Percentiles rank a stretch among this genome's conserved stretches.
Conservation (phyloP, 495 filamentous ascomycete genomes). For the Aspergillus haitiensis region DNA sequence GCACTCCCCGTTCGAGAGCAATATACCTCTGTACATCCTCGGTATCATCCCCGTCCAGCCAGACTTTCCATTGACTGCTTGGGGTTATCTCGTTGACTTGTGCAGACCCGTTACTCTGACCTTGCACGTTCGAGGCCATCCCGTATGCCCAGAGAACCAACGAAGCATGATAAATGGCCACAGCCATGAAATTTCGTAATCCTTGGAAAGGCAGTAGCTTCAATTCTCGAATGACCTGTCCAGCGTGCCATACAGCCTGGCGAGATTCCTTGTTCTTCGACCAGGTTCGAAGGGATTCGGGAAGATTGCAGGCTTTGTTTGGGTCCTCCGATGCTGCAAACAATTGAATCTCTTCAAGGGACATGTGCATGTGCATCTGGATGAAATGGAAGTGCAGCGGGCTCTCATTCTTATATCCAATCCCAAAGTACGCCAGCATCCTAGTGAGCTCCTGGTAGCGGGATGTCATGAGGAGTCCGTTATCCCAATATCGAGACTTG, state of each 20-base stretch:
- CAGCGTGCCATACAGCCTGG: not conserved
- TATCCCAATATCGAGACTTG: not conserved
- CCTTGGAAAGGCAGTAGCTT: not conserved
- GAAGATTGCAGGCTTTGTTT: not conserved
- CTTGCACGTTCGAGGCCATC: not conserved
- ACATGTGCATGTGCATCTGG: slow-evolving; percentile 3
- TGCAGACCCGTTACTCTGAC: not conserved
- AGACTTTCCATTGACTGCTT: not conserved
- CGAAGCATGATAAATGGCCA: not conserved
- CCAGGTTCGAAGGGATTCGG: not conserved
- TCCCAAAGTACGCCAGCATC: not conserved
- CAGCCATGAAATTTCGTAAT: not conserved
- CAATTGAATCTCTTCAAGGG: not conserved
- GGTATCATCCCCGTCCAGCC: not conserved
- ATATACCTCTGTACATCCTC: not conserved
- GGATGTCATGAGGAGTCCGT: not conserved
- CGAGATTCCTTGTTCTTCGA: not conserved
- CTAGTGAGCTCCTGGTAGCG: not conserved
- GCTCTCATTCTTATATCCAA: not conserved
- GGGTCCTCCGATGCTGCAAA: not conserved
- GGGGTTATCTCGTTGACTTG: too few species aligned
- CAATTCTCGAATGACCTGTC: not conserved
- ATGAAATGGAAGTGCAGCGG: not conserved
- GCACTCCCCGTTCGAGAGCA: not conserved
- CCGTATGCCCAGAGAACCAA: not conserved